phyloP scores from a whole-genome alignment of 441 rosid genomes.

The Manihot esculenta region DNA sequence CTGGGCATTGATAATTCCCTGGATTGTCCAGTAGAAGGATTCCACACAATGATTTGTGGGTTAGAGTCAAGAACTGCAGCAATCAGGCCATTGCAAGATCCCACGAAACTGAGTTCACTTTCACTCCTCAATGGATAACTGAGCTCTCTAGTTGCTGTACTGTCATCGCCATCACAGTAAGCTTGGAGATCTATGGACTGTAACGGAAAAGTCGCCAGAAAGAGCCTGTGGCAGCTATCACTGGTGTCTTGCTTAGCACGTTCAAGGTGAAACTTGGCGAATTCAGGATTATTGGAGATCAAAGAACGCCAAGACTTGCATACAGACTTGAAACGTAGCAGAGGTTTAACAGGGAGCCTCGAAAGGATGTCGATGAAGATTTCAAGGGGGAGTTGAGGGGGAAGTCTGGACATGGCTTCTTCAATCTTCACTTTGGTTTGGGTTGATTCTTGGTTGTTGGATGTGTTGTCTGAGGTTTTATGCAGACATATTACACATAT shows the following conservation, averaged over 20 bases:
- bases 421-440: neutral
- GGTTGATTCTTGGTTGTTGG: neutral
- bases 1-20: slow-evolving; percentile 9
- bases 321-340: slow-evolving; percentile 19
- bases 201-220: slow-evolving; percentile 2
- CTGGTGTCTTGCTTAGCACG: neutral
- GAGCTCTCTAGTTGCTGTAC: neutral
- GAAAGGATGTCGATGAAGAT: neutral
- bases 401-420: neutral
- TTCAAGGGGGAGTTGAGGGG: slow-evolving; percentile 1
- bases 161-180: neutral
- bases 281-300: slow-evolving; percentile 26
- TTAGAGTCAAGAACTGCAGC: slow-evolving; percentile 23
- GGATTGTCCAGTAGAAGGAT: slow-evolving; percentile 30
- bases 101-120: slow-evolving; percentile 10
- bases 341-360: neutral
- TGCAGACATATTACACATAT: no score
- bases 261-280: slow-evolving; percentile 9
- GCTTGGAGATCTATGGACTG: slow-evolving; percentile 14
- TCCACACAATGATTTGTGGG: slow-evolving; percentile 16
- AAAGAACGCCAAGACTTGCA: slow-evolving; percentile 31
- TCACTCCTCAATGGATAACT: neutral
- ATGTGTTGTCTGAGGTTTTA: no score
- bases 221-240: neutral
- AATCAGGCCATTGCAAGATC: slow-evolving; percentile 37